Base-by-base conservation (phyloP, 2,329 filamentous ascomycete species). In the Colletotrichum sp. region DNA sequence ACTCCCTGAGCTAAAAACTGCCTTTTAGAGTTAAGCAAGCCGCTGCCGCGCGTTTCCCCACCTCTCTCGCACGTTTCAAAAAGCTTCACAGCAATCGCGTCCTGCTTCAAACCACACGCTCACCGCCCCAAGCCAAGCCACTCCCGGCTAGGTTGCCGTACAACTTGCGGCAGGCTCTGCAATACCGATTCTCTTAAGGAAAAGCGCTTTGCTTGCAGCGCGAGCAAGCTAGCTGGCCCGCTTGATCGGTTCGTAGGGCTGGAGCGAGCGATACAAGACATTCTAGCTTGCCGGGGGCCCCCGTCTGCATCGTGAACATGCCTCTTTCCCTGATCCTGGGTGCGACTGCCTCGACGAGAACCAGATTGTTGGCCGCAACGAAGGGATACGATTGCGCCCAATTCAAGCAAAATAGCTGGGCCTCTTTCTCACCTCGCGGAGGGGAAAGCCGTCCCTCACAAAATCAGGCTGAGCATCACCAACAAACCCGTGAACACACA, bases 391-490 rank as follows among this genome's bases (percentile, higher is more conserved):
- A 52, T 24, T 21, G n/a, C n/a, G 10, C 44, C 13, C 59, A 21
- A 8, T 32, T 34, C 55, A 18, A 28, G 24, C 55, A 57, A 24
- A 24, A 59, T 7, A 26, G 15, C 24, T 26, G 26, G 55, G 18
- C 21, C n/a, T 28, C 55, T 59, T 21, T 30, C 26, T 12, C 55
- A 18, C 9, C 5, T 16, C 21, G 55, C 24, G 28, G 15, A 12
- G 18, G 16, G n/a, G 28, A 36, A n/a, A 24, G 55, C n/a, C 15
- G 26, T 26, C n/a, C 24, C 16, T 18, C 10, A 66, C 24, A 49
- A 70, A 63, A 70, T 55, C 68, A 70, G 68, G 68, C 68, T 70
- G 68, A 57, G 68, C 57, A 63, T 70, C 68, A 32, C 7, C 28
- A 63, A 49, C 18, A n/a, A n/a, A 49, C 18, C 18, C 18, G 5